Evolutionary conservation across 2,329 filamentous ascomycete species (phyloP).

Genomic region (Parastagonospora avenae): DNA sequence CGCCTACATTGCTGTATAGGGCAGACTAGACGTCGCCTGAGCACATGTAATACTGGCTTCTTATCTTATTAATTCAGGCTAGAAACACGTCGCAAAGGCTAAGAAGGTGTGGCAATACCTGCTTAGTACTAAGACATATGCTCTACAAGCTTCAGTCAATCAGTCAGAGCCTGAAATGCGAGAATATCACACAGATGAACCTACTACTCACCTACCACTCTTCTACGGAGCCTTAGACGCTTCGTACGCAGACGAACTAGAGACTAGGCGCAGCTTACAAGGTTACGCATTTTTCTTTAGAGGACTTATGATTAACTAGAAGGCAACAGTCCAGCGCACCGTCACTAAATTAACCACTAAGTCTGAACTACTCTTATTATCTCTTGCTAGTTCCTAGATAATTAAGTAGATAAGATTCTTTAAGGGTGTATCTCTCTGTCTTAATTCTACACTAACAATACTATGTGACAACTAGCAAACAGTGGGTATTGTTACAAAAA

Average conservation of each 20-base stretch:
- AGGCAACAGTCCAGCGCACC: constrained; percentile 8
- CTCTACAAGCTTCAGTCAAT: too few relatives aligned
- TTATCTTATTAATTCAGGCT: too few relatives aligned
- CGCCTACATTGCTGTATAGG: too few relatives aligned
- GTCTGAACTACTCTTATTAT: constrained; percentile 17
- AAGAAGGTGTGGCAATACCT: too few relatives aligned
- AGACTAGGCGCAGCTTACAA: constrained; percentile 17
- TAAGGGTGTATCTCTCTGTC: constrained; percentile 9
- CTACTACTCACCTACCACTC: too few relatives aligned
- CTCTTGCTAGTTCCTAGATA: constrained; percentile 3
- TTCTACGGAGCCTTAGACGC: constrained; percentile 23
- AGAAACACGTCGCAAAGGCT: too few relatives aligned
- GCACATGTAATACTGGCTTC: too few relatives aligned
- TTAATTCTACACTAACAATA: background rate
- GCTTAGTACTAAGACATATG: too few relatives aligned
- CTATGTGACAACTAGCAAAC: constrained; percentile 17
- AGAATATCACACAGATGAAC: too few relatives aligned
- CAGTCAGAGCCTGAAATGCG: too few relatives aligned
- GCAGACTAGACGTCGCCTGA: too few relatives aligned
- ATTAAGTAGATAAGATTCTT: constrained; percentile 17
- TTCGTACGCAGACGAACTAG: constrained; percentile 20
- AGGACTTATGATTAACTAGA: constrained; percentile 16
- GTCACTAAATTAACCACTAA: constrained; percentile 23
- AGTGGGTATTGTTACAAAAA: constrained; percentile 1
- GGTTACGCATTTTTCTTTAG: constrained; percentile 29